phyloP scores from a whole-genome alignment of 371 early-diverging fungal species.

The Circinella umbellata region DNA sequence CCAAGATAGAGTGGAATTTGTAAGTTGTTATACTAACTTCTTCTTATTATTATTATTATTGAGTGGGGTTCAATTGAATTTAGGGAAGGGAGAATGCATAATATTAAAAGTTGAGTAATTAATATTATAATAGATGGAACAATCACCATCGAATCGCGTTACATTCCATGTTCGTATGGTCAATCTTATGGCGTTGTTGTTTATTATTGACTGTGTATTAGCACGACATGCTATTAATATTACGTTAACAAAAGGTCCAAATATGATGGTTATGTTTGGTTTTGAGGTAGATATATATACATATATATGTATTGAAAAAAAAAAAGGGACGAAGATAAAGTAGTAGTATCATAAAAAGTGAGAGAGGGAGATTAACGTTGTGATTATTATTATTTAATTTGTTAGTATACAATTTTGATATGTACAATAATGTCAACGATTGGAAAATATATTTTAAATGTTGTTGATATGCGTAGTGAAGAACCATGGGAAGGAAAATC shows the following conservation, averaged over 20 bases:
- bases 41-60: neutral
- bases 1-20: constrained; percentile 91
- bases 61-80: neutral
- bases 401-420: constrained; percentile 85
- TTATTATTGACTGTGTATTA: constrained; percentile 70
- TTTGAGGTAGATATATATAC: constrained; percentile 75
- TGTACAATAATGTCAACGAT: constrained; percentile 72
- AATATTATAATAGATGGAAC: constrained; percentile 74
- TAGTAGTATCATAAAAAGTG: neutral
- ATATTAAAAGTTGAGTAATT: neutral
- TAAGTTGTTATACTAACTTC: constrained; percentile 54
- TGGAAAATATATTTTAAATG: constrained; percentile 85
- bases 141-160: constrained; percentile 67
- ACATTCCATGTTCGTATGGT: constrained; percentile 74
- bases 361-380: neutral
- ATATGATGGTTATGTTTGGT: constrained; percentile 95
- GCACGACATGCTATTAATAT: constrained; percentile 69
- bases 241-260: constrained; percentile 69
- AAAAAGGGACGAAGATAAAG: no score
- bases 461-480: constrained; percentile 80
- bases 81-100: neutral
- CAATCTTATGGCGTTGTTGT: constrained; percentile 66
- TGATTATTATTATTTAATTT: no score
- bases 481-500: constrained; percentile 96
- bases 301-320: neutral